These are phyloP conservation scores for Xylariaceae sp. DNA, from an alignment of 2,329 filamentous ascomycete genomes.

Conservation along the genomic window DNA sequence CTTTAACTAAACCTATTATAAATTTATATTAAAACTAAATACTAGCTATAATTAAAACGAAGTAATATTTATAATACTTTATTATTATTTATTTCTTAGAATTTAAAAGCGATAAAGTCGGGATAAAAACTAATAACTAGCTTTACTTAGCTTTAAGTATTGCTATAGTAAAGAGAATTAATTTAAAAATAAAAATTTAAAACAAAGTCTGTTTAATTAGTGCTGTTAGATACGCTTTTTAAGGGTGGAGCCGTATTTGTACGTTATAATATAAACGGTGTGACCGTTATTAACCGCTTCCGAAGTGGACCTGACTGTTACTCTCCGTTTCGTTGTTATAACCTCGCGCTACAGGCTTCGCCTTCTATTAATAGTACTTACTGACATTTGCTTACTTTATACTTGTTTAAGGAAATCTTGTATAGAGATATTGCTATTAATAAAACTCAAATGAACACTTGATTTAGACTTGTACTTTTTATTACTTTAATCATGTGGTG, in stretches of 20 bases:
- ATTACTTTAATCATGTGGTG: too few relatives aligned
- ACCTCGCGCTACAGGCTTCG: conserved; percentile 6
- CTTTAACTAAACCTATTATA: too few relatives aligned
- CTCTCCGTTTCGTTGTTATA: conserved; percentile 6
- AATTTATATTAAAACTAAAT: too few relatives aligned
- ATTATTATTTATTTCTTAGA: neutral
- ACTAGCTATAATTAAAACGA: too few relatives aligned
- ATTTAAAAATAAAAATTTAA: too few relatives aligned
- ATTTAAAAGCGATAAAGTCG: neutral
- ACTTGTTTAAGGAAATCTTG: neutral
- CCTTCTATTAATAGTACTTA: conserved; percentile 10
- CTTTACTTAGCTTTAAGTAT: neutral
- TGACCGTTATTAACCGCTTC: neutral
- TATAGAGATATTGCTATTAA: conserved; percentile 8
- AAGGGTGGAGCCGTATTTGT: neutral
- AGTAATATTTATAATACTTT: neutral
- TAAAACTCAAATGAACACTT: neutral
- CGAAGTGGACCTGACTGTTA: too few relatives aligned
- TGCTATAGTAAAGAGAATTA: too few relatives aligned
- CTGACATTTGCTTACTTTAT: neutral
- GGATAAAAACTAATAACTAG: neutral
- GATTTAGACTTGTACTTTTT: neutral
- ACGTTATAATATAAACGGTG: neutral
- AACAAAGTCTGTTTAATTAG: neutral
- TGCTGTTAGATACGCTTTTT: neutral